A percentile compares a stretch with the other conserved stretches of the same genome.
Conservation (phyloP, 2,329 filamentous ascomycete genomes). For the Alternaria conjuncta region DNA sequence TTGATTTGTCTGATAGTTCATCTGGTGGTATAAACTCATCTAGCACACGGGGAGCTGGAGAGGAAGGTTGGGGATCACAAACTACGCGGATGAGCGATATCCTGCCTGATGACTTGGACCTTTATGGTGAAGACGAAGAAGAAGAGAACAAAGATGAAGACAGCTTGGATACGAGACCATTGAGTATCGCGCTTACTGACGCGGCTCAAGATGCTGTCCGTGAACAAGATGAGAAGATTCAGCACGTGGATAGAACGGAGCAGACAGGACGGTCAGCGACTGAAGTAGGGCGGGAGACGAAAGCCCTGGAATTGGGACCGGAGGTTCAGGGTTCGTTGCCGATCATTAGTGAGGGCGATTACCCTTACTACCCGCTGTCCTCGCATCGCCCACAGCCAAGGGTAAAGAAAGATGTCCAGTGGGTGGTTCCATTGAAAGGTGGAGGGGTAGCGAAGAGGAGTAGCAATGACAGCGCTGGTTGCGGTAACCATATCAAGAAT, state of each 20-base stretch:
- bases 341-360: neutral
- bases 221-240: neutral
- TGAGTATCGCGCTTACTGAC: neutral
- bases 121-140: neutral
- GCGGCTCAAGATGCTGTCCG: neutral
- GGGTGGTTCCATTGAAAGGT: neutral
- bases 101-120: neutral
- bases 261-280: neutral
- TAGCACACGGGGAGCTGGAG: neutral
- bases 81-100: neutral
- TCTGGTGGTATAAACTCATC: neutral
- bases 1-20: neutral
- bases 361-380: slow-evolving; percentile 7
- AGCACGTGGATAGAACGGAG: neutral
- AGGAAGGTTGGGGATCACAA: neutral
- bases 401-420: neutral
- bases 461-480: neutral
- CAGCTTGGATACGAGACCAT: neutral
- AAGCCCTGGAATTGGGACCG: neutral
- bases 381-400: neutral
- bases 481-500: neutral
- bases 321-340: neutral
- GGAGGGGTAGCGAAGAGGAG: neutral
- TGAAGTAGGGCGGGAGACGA: neutral
- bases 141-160: neutral